These are phyloP conservation scores for Amauroascus niger DNA, from an alignment of 2,329 filamentous ascomycete genomes.

Conservation along the genomic window DNA sequence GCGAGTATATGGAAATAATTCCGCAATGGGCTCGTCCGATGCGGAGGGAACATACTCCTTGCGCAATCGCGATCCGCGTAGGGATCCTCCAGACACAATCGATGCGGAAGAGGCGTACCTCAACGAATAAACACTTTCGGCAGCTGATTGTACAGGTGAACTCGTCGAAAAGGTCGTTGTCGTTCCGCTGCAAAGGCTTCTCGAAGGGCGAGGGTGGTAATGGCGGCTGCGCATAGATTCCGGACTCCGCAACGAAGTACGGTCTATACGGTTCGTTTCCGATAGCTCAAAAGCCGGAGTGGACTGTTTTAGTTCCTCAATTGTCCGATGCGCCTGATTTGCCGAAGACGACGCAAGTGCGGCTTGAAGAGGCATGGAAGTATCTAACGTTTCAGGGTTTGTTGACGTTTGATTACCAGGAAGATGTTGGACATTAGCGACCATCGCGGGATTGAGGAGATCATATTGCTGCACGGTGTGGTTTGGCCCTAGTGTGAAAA, in stretches of 20 bases:
- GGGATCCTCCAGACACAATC: conserved; percentile 38
- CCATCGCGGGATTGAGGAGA: conserved; percentile 72
- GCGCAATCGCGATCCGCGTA: conserved; percentile 57
- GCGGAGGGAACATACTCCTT: conserved; percentile 74
- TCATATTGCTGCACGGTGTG: conserved; percentile 93
- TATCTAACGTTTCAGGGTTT: conserved; percentile 57
- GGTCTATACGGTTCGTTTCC: neutral
- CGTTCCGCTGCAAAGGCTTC: conserved; percentile 37
- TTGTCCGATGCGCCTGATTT: conserved; percentile 1
- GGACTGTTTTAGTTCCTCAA: conserved; percentile 1
- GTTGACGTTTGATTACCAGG: conserved; percentile 69
- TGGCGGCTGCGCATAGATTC: conserved; percentile 47
- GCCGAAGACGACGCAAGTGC: conserved; percentile 2
- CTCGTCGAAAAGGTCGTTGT: conserved; percentile 40
- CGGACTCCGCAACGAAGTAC: conserved; percentile 33
- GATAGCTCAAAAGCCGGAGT: conserved; percentile 9
- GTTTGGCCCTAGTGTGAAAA: conserved; percentile 83
- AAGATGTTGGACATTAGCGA: conserved; percentile 78
- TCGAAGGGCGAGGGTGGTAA: conserved; percentile 34
- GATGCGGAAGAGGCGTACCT: conserved; percentile 31
- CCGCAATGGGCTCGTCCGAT: conserved; percentile 59
- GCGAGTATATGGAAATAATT: conserved; percentile 79
- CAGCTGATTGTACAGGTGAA: conserved; percentile 24
- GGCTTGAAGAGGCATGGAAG: conserved; percentile 7
- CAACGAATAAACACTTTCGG: conserved; percentile 35